phyloP scores from a whole-genome alignment of 805 yeast genomes.

The Ogataea nakhonphanomensis region DNA sequence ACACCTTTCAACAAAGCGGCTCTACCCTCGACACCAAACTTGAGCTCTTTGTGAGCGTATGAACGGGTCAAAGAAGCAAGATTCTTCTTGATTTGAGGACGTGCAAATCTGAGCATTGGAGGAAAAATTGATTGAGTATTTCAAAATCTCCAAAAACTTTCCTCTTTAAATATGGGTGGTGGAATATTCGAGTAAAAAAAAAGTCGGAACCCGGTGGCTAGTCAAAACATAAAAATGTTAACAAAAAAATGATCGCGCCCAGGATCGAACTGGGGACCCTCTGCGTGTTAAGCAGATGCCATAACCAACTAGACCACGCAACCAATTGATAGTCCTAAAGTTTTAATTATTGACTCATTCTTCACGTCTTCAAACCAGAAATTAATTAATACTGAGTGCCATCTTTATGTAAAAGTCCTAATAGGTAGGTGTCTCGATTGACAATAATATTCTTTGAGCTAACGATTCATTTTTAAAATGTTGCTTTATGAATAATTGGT shows the following conservation, averaged over 20 bases:
- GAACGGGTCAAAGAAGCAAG: slow-evolving; percentile 44
- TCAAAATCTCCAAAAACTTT: slow-evolving; percentile 6
- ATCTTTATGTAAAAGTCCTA: too few relatives aligned
- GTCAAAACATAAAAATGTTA: too few relatives aligned
- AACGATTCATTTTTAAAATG: too few relatives aligned
- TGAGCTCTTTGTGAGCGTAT: slow-evolving; percentile 83
- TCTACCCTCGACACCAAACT: slow-evolving; percentile 96
- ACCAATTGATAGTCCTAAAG: slow-evolving; percentile 40
- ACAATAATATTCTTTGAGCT: too few relatives aligned
- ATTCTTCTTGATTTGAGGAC: slow-evolving; percentile 40
- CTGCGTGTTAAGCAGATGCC: slow-evolving; percentile 99
- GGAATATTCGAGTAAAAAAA: slow-evolving; percentile 11
- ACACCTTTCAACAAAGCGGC: slow-evolving; percentile 93
- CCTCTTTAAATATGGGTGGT: slow-evolving; percentile 4
- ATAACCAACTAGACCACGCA: slow-evolving; percentile 99
- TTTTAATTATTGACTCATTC: too few relatives aligned
- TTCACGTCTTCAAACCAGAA: too few relatives aligned
- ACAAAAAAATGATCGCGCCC: slow-evolving; percentile 84
- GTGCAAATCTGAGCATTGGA: slow-evolving; percentile 47
- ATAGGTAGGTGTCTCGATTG: too few relatives aligned
- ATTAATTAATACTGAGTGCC: too few relatives aligned
- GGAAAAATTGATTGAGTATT: slow-evolving; percentile 3
- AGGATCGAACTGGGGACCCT: slow-evolving; percentile 99
- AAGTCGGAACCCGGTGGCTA: slow-evolving; percentile 6
- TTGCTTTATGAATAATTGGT: too few relatives aligned